phyloP scores from a whole-genome alignment of 352 stramenopile species.

The Phytophthora pisi region DNA sequence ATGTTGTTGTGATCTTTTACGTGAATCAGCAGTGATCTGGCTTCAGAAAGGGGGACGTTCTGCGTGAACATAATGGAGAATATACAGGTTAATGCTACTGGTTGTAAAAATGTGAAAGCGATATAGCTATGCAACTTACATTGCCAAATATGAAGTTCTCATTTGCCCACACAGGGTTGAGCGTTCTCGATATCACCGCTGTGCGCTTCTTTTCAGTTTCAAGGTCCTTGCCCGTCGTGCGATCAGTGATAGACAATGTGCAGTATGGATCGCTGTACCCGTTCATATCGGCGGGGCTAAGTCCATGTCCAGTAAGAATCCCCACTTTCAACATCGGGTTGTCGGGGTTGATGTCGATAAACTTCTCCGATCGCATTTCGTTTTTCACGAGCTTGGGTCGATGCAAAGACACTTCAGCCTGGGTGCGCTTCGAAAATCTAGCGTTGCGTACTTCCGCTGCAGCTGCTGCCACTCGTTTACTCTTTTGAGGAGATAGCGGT shows the following conservation, averaged over 20 bases:
- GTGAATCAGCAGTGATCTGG: slow-evolving; percentile 61
- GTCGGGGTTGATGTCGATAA: slow-evolving; percentile 33
- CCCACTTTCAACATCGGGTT: slow-evolving; percentile 55
- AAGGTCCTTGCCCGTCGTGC: slow-evolving; percentile 45
- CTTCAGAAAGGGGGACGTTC: slow-evolving; percentile 52
- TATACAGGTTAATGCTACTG: neutral
- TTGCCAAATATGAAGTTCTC: slow-evolving; percentile 69
- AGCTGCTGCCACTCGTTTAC: slow-evolving; percentile 49
- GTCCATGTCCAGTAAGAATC: slow-evolving; percentile 62
- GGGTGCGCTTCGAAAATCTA: slow-evolving; percentile 53
- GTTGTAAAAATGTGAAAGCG: neutral
- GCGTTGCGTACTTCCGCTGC: slow-evolving; percentile 45
- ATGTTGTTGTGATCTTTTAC: slow-evolving; percentile 83
- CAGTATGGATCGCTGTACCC: slow-evolving; percentile 84
- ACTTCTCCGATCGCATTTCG: slow-evolving; percentile 63
- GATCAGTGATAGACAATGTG: slow-evolving; percentile 64
- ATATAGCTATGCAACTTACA: slow-evolving; percentile 34
- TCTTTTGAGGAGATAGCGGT: slow-evolving; percentile 53
- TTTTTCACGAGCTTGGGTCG: slow-evolving; percentile 61
- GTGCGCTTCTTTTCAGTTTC: slow-evolving; percentile 78
- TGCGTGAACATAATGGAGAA: slow-evolving; percentile 25
- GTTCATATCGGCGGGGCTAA: slow-evolving; percentile 59
- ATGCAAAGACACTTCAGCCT: slow-evolving; percentile 64
- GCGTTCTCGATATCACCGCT: slow-evolving; percentile 63
- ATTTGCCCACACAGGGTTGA: slow-evolving; percentile 74